Percentiles rank a stretch among this genome's conserved stretches.
Conservation (phyloP, 2,329 filamentous ascomycete genomes). For the Ambrosiella beaveri region DNA sequence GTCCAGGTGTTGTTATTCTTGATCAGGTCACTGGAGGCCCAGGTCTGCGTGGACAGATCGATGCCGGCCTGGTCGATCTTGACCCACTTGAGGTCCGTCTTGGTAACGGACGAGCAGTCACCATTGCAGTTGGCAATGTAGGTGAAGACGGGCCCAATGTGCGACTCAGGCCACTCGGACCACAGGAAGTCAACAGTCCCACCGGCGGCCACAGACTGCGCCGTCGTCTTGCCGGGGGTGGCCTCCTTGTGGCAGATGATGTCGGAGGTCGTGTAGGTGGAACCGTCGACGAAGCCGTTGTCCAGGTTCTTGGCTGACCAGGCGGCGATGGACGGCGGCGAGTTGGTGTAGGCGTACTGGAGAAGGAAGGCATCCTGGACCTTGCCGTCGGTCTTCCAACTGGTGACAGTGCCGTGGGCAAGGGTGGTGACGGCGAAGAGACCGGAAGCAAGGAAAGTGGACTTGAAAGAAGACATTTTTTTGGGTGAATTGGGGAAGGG, state of each 20-base stretch:
- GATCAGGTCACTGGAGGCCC: conserved; percentile 27
- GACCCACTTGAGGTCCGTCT: conserved; percentile 38
- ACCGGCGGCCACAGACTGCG: conserved; percentile 24
- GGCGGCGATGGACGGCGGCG: conserved; percentile 18
- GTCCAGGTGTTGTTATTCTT: conserved; percentile 21
- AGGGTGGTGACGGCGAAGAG: conserved; percentile 1
- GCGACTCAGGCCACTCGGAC: conserved; percentile 26
- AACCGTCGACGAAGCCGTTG: conserved; percentile 32
- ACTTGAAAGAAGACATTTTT: conserved; percentile 10
- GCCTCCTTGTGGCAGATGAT: conserved; percentile 31
- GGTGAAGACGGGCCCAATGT: conserved; percentile 39
- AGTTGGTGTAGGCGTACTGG: conserved; percentile 15
- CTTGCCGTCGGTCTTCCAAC: conserved; percentile 12
- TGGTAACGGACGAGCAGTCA: conserved; percentile 36
- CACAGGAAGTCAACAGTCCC: conserved; percentile 25
- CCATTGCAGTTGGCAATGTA: conserved; percentile 45
- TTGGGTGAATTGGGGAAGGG: not conserved
- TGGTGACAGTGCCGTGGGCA: conserved; percentile 10
- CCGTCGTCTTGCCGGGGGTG: conserved; percentile 20
- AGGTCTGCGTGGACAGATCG: conserved; percentile 23
- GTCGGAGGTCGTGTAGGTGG: conserved; percentile 23
- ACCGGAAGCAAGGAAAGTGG: conserved; percentile 3
- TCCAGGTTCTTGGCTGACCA: conserved; percentile 28
- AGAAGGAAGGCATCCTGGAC: conserved; percentile 15
- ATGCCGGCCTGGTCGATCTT: conserved; percentile 45